Percentiles rank a stretch among this genome's conserved stretches.
Evolutionary conservation across 1,284 basidiomycete genomes (phyloP).

Genomic region (Rhodofomes roseus): DNA sequence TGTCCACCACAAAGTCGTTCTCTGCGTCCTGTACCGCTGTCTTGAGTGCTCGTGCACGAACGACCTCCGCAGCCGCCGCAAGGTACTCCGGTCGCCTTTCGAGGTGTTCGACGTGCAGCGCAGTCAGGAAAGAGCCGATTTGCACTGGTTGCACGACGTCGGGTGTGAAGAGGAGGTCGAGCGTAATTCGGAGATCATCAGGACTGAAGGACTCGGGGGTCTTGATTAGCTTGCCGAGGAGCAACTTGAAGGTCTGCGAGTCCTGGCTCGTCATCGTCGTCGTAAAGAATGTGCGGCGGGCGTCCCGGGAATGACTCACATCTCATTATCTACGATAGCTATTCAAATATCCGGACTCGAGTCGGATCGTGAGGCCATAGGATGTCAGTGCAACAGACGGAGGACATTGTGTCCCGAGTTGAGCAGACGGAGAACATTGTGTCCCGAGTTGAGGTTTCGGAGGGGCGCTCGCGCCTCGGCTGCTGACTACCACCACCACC

Average conservation of each 20-base stretch:
- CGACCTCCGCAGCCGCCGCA: slow-evolving; percentile 71
- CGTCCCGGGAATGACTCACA: slow-evolving; percentile 1
- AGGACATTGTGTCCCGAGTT: too few relatives aligned
- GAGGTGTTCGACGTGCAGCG: slow-evolving; percentile 72
- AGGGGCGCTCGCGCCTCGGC: neutral
- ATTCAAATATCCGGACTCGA: neutral
- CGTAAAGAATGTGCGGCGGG: neutral
- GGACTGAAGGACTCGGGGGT: slow-evolving; percentile 73
- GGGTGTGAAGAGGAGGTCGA: slow-evolving; percentile 73
- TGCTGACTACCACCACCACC: neutral
- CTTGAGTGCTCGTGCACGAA: slow-evolving; percentile 64
- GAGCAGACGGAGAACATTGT: too few relatives aligned
- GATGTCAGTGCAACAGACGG: too few relatives aligned
- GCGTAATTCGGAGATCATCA: slow-evolving; percentile 65
- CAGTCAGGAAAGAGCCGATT: slow-evolving; percentile 82
- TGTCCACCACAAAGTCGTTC: slow-evolving; percentile 69
- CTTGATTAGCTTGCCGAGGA: slow-evolving; percentile 75
- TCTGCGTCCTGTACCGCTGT: slow-evolving; percentile 55
- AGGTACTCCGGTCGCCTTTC: slow-evolving; percentile 75
- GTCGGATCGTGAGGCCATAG: too few relatives aligned
- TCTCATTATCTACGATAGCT: neutral
- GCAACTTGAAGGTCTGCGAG: slow-evolving; percentile 67
- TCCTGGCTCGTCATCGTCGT: slow-evolving; percentile 24
- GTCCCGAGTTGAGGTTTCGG: too few relatives aligned
- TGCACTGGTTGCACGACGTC: slow-evolving; percentile 63